Percentiles rank a stretch among this genome's conserved stretches.
Evolutionary conservation across 1,284 basidiomycete genomes (phyloP).

Genomic region (Boletus mariae): DNA sequence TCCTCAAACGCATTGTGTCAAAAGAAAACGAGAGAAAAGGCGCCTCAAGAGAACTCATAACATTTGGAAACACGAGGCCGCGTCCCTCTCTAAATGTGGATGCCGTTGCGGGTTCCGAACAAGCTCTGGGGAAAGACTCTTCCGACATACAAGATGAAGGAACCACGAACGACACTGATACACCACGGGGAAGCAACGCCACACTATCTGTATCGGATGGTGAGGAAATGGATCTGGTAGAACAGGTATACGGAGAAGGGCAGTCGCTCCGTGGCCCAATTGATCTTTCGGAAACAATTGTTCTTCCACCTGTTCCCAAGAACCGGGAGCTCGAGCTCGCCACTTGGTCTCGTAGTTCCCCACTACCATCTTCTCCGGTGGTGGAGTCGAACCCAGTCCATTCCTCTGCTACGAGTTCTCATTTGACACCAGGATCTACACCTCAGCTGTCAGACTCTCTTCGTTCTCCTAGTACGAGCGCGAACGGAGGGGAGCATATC

Average conservation of each 20-base stretch:
- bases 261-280: slow-evolving; percentile 66
- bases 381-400: slow-evolving; percentile 29
- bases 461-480: slow-evolving; percentile 1
- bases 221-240: slow-evolving; percentile 92
- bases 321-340: slow-evolving; percentile 85
- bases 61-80: slow-evolving; percentile 37
- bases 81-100: slow-evolving; percentile 26
- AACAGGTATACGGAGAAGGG: slow-evolving; percentile 84
- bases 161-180: slow-evolving; percentile 15
- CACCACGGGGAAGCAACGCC: slow-evolving; percentile 28
- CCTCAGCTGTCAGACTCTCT: slow-evolving; percentile 7
- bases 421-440: slow-evolving; percentile 8
- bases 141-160: slow-evolving; percentile 18
- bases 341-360: slow-evolving; percentile 71
- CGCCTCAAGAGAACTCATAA: slow-evolving; percentile 49
- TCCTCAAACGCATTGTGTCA: slow-evolving; percentile 78
- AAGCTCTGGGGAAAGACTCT: slow-evolving; percentile 27
- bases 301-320: slow-evolving; percentile 77
- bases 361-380: slow-evolving; percentile 47
- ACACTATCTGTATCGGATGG: slow-evolving; percentile 41
- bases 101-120: slow-evolving; percentile 21
- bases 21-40: slow-evolving; percentile 65
- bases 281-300: slow-evolving; percentile 77
- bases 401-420: slow-evolving; percentile 12
- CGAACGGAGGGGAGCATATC: slow-evolving; percentile 15